Evolutionary conservation across 2,329 filamentous ascomycete species (phyloP).

Genomic region (Pseudomassariella vexata): DNA sequence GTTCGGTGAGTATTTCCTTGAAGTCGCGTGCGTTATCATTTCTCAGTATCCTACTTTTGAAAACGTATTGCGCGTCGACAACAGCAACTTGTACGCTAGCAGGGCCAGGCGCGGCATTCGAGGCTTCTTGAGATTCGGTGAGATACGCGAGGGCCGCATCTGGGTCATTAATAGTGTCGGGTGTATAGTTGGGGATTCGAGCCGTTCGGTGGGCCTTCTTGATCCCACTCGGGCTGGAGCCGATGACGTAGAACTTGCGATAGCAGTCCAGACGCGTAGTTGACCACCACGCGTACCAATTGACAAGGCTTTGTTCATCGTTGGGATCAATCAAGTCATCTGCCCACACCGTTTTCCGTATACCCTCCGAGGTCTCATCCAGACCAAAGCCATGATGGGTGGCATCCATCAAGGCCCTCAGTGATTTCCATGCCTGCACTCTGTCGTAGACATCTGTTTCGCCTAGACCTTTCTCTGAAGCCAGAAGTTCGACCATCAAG

Average conservation of each 20-base stretch:
- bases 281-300: constrained; percentile 59
- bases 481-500: background rate
- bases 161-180: constrained; percentile 28
- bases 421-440: constrained; percentile 4
- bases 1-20: too few species aligned
- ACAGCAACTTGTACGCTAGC: constrained; percentile 7
- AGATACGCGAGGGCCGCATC: constrained; percentile 14
- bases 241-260: constrained; percentile 50
- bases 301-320: constrained; percentile 57
- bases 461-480: constrained; percentile 1
- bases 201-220: constrained; percentile 23
- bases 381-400: constrained; percentile 16
- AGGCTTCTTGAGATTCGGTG: background rate
- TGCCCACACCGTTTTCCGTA: constrained; percentile 36
- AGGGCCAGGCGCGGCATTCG: background rate
- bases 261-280: constrained; percentile 40
- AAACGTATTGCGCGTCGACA: constrained; percentile 9
- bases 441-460: constrained; percentile 2
- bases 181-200: constrained; percentile 29
- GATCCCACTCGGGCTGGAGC: constrained; percentile 30
- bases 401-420: constrained; percentile 16
- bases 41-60: constrained; percentile 10
- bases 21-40: constrained; percentile 13
- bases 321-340: constrained; percentile 44
- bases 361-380: constrained; percentile 26